Evolutionary conservation across 768 basidiomycete genomes (phyloP).

Genomic region (Collybiopsis confluens): DNA sequence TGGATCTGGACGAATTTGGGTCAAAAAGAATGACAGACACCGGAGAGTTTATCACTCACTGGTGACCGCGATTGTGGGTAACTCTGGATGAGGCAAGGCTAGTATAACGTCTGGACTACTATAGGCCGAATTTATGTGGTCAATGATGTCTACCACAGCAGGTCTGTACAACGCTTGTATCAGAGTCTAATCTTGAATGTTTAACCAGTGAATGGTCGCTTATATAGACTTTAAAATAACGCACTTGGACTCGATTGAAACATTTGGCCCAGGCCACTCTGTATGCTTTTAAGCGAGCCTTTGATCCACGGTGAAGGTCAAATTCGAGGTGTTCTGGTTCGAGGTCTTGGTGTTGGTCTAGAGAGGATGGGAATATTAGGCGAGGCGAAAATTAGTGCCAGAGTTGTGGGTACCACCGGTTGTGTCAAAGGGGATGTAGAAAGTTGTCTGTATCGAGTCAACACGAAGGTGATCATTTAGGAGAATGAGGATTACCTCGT

Average conservation of each 20-base stretch:
- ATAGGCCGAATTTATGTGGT: constrained; percentile 42
- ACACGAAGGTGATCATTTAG: neutral
- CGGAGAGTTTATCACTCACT: constrained; percentile 30
- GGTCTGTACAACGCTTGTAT: constrained; percentile 45
- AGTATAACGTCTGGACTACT: constrained; percentile 32
- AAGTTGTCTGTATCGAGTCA: neutral
- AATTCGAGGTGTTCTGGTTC: neutral
- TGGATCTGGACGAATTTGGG: neutral
- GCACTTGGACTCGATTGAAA: constrained; percentile 50
- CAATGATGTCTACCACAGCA: constrained; percentile 39
- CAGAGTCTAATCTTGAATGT: constrained; percentile 32
- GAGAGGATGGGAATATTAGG: neutral
- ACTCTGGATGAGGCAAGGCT: constrained; percentile 54
- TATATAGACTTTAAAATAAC: neutral
- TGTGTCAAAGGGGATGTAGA: constrained; percentile 2
- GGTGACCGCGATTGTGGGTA: constrained; percentile 55
- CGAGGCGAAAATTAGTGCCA: neutral
- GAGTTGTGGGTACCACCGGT: neutral
- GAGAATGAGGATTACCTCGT: no score
- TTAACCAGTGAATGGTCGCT: neutral
- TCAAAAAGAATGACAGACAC: neutral
- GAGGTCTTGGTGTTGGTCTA: neutral
- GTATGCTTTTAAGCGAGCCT: constrained; percentile 49
- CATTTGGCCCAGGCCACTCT: constrained; percentile 56
- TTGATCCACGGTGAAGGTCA: constrained; percentile 1